Conservation (phyloP, 164 flowering plant genomes). For the Magnolia officinalis region DNA sequence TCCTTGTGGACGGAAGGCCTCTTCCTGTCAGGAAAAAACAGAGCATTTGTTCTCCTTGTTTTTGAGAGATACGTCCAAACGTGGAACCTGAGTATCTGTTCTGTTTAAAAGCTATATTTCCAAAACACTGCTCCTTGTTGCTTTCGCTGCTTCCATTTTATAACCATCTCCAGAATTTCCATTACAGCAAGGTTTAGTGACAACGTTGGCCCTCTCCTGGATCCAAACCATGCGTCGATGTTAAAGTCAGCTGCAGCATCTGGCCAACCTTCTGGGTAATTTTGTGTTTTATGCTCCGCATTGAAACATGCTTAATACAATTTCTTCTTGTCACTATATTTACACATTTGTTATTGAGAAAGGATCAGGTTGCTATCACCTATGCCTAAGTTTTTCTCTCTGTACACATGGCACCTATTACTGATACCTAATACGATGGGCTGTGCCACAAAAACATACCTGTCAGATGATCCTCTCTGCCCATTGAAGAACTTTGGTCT, state of each 20-base stretch:
- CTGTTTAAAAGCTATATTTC: background rate
- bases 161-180: background rate
- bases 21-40: no score
- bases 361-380: background rate
- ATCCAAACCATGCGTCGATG: conserved; percentile 73
- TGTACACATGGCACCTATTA: background rate
- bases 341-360: no score
- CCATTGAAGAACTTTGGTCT: no score
- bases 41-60: no score
- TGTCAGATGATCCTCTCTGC: background rate
- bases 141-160: background rate
- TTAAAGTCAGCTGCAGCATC: conserved; percentile 75
- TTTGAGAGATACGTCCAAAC: no score
- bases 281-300: conserved; percentile 6
- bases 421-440: background rate
- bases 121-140: background rate
- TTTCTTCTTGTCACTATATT: background rate
- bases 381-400: background rate
- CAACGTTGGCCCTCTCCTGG: conserved; percentile 73
- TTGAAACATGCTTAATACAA: background rate
- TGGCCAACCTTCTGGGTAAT: conserved; percentile 88
- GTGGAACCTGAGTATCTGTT: background rate
- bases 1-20: no score
- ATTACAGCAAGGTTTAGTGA: conserved; percentile 80
- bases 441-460: background rate